These are phyloP conservation scores for Eucalyptus brandiana DNA, from an alignment of 345 rosid species.

Conservation along the genomic window DNA sequence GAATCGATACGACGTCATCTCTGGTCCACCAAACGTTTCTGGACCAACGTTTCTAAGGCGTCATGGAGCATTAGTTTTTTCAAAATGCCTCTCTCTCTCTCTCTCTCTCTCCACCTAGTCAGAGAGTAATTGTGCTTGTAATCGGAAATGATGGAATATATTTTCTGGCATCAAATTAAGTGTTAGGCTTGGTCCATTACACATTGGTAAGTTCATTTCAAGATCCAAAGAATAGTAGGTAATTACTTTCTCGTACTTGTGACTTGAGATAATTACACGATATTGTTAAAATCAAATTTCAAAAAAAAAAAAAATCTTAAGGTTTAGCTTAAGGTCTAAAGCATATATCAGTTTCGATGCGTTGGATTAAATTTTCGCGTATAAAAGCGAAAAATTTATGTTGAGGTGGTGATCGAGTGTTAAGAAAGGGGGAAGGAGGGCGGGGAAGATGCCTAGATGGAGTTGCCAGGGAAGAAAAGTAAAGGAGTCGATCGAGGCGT, in stretches of 20 bases:
- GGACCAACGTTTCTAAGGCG: not conserved
- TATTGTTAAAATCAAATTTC: too few relatives aligned
- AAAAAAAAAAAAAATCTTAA: not conserved
- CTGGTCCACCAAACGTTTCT: not conserved
- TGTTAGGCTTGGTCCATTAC: not conserved
- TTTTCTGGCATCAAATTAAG: not conserved
- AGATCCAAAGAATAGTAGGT: not conserved
- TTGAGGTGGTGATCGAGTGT: not conserved
- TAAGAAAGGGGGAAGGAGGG: not conserved
- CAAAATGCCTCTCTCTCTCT: not conserved
- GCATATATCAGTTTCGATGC: not conserved
- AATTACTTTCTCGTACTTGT: fast-evolving
- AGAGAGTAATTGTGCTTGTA: not conserved
- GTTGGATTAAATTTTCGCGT: too few relatives aligned
- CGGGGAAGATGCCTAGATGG: not conserved
- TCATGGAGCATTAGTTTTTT: not conserved
- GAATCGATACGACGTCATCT: not conserved
- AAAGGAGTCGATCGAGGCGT: not conserved
- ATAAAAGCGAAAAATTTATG: too few relatives aligned
- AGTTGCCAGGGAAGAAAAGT: not conserved
- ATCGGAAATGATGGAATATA: not conserved
- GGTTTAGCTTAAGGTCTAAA: not conserved
- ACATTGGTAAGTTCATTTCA: not conserved
- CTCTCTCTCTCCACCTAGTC: not conserved
- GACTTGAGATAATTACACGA: not conserved